phyloP scores from a whole-genome alignment of 1,284 basidiomycete genomes.

The Puccinia coronata region DNA sequence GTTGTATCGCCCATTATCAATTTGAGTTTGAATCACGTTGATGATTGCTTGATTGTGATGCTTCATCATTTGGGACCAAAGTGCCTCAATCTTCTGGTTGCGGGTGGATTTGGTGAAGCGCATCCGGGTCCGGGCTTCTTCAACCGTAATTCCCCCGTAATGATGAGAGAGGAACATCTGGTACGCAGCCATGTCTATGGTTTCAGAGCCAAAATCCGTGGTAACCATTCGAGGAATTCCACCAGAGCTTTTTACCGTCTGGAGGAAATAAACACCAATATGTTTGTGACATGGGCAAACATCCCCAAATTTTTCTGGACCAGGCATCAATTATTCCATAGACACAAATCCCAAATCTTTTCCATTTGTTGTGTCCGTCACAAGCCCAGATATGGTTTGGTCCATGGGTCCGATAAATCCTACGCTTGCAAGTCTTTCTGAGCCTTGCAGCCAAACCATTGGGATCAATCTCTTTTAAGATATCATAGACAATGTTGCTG shows the following conservation, averaged over 20 bases:
- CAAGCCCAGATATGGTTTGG: conserved; percentile 20
- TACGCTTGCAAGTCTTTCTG: background rate
- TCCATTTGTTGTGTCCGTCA: conserved; percentile 23
- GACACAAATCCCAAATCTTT: background rate
- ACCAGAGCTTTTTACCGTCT: background rate
- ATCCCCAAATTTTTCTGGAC: conserved; percentile 10
- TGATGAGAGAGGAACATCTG: conserved; percentile 17
- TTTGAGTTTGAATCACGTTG: background rate
- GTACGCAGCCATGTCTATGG: conserved; percentile 17
- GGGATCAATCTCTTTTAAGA: conserved; percentile 15
- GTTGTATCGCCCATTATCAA: background rate
- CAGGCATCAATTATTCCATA: conserved; percentile 23
- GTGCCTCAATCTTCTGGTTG: conserved; percentile 35
- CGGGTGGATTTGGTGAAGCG: conserved; percentile 21
- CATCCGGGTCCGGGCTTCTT: background rate
- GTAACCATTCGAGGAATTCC: background rate
- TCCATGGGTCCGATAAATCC: background rate
- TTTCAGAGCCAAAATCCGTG: conserved; percentile 2
- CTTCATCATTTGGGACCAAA: conserved; percentile 22
- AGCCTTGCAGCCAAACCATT: background rate
- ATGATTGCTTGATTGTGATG: conserved; percentile 13
- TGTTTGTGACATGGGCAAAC: background rate
- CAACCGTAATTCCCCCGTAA: background rate
- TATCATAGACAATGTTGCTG: background rate
- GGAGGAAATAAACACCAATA: conserved; percentile 13